Evolutionary conservation across 2,329 filamentous ascomycete genomes (phyloP).

Genomic region (Pseudogymnoascus sp.): DNA sequence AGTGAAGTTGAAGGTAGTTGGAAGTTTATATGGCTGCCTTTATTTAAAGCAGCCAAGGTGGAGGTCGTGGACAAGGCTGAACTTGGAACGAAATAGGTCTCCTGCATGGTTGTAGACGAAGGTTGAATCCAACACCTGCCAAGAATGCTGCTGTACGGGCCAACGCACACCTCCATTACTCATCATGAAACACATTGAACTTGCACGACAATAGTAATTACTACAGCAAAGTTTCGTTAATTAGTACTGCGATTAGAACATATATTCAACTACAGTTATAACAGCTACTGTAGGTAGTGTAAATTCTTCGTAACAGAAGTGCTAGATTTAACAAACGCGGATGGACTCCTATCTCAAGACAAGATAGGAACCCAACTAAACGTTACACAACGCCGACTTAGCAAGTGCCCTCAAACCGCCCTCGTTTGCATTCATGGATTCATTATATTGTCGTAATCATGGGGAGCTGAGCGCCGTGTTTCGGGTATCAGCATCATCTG

Average conservation of each 20-base stretch:
- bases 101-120: neutral
- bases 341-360: neutral
- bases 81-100: neutral
- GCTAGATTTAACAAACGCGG: neutral
- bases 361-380: neutral
- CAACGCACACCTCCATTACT: constrained; percentile 1
- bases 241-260: neutral
- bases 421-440: constrained; percentile 3
- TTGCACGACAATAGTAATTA: neutral
- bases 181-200: constrained; percentile 1
- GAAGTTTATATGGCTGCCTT: neutral
- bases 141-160: neutral
- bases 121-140: neutral
- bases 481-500: constrained; percentile 4
- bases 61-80: constrained; percentile 3
- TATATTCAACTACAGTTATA: neutral
- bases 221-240: too few relatives aligned
- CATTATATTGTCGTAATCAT: neutral
- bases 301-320: neutral
- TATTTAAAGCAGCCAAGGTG: neutral
- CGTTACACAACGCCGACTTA: neutral
- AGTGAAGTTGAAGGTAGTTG: neutral
- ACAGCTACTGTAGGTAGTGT: neutral
- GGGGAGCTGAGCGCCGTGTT: neutral
- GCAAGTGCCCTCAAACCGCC: neutral